Evolutionary conservation across 2,329 filamentous ascomycete species (phyloP).

Genomic region (Biscogniauxia mediterranea): DNA sequence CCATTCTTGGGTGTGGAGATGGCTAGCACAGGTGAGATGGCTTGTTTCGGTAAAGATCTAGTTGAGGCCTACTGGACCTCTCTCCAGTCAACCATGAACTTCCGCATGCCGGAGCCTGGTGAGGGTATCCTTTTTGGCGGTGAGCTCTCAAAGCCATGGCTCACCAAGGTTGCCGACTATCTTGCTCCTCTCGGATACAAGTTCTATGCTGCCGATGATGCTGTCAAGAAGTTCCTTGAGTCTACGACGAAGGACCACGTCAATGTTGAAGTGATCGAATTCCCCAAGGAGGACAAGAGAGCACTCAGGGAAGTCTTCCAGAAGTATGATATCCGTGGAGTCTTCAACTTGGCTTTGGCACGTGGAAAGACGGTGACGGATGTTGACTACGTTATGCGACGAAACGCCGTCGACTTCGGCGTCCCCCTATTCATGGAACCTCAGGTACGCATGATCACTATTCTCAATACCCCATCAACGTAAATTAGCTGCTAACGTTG

Average conservation of each 20-base stretch:
- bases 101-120: conserved; percentile 90
- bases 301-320: conserved; percentile 91
- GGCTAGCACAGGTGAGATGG: conserved; percentile 95
- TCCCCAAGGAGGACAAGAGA: conserved; percentile 94
- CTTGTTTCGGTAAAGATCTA: conserved; percentile 94
- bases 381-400: conserved; percentile 96
- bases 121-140: conserved; percentile 95
- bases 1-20: conserved; percentile 98
- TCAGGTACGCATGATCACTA: conserved; percentile 64
- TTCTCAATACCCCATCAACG: background rate
- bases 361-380: conserved; percentile 82
- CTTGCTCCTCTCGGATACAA: conserved; percentile 90
- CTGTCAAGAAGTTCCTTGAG: conserved; percentile 84
- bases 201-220: conserved; percentile 78
- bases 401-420: conserved; percentile 97
- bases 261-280: conserved; percentile 86
- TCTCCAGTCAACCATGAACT: conserved; percentile 97
- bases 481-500: conserved; percentile 4
- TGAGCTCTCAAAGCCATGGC: conserved; percentile 67
- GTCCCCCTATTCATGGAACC: conserved; percentile 98
- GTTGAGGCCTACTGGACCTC: conserved; percentile 98
- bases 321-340: conserved; percentile 93
- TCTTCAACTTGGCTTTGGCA: conserved; percentile 88
- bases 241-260: conserved; percentile 63
- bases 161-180: conserved; percentile 81